phyloP scores from a whole-genome alignment of 2,329 filamentous ascomycete species.

The Parafenestella ontariensis region DNA sequence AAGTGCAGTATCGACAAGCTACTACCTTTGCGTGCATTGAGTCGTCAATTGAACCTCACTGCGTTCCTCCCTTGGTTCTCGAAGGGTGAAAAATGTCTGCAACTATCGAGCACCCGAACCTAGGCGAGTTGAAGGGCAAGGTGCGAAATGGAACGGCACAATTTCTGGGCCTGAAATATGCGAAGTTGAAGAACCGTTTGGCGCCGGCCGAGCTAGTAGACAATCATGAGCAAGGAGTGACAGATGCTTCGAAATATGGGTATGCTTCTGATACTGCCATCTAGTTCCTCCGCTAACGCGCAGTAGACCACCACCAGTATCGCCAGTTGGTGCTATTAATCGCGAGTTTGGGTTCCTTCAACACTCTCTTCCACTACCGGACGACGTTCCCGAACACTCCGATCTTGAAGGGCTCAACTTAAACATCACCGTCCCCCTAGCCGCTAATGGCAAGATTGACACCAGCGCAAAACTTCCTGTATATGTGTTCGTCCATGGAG shows the following conservation, averaged over 20 bases:
- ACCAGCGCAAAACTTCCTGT: conserved; percentile 54
- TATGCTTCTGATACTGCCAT: conserved; percentile 15
- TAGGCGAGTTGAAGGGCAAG: conserved; percentile 39
- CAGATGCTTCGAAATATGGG: conserved; percentile 49
- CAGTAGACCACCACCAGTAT: conserved; percentile 45
- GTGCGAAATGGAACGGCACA: conserved; percentile 35
- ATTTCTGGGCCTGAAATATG: conserved; percentile 51
- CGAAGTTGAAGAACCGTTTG: conserved; percentile 47
- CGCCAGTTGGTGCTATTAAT: conserved; percentile 51
- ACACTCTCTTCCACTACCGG: conserved; percentile 51
- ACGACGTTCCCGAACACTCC: conserved; percentile 50
- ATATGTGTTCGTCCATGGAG: conserved; percentile 62
- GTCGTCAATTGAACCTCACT: background rate
- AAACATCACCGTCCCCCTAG: conserved; percentile 57
- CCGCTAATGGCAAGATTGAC: conserved; percentile 26
- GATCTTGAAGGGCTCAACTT: conserved; percentile 61
- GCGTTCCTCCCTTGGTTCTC: background rate
- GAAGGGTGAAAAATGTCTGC: conserved; percentile 20
- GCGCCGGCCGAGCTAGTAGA: conserved; percentile 41
- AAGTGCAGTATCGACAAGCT: background rate
- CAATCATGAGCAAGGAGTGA: conserved; percentile 24
- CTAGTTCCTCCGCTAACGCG: background rate
- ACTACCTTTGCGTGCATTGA: too few species aligned
- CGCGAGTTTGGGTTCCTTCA: conserved; percentile 59
- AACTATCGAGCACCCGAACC: conserved; percentile 24